These are phyloP conservation scores for Gastrolobium bilobum DNA, from an alignment of 306 rosid genomes.

Conservation along the genomic window DNA sequence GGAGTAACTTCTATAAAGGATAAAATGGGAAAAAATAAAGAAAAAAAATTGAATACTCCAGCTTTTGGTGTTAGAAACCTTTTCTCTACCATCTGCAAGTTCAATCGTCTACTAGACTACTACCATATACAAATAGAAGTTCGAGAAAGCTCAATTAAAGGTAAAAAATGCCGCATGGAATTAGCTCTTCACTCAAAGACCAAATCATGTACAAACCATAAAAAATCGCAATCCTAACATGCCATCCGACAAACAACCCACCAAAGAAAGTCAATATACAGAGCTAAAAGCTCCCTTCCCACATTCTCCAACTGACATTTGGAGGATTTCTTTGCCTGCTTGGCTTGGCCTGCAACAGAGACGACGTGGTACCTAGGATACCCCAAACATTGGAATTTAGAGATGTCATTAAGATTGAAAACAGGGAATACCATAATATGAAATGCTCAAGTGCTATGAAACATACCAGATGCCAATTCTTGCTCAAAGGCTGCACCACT, in stretches of 20 bases:
- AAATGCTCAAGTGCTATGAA: slow-evolving; percentile 38
- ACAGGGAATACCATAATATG: slow-evolving; percentile 23
- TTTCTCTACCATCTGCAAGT: slow-evolving; percentile 52
- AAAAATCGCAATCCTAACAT: slow-evolving; percentile 27
- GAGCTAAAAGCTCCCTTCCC: slow-evolving; percentile 61
- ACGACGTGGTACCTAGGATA: slow-evolving; percentile 69
- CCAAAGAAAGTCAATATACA: slow-evolving; percentile 42
- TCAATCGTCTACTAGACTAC: slow-evolving; percentile 29
- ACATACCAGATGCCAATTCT: slow-evolving; percentile 82
- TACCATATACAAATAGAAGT: slow-evolving; percentile 27
- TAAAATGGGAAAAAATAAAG: slow-evolving; percentile 3
- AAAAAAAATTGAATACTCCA: slow-evolving; percentile 37
- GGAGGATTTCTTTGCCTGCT: slow-evolving; percentile 58
- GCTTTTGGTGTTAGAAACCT: slow-evolving; percentile 41
- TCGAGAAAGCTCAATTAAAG: slow-evolving; percentile 46
- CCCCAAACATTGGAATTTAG: slow-evolving; percentile 40
- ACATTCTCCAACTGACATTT: slow-evolving; percentile 74
- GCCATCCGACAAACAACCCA: slow-evolving; percentile 37
- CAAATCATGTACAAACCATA: slow-evolving; percentile 45
- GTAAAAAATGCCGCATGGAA: slow-evolving; percentile 48
- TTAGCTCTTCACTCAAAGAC: slow-evolving; percentile 44
- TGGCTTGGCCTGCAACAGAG: slow-evolving; percentile 72
- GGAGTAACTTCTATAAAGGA: slow-evolving; percentile 14
- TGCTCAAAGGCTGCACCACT: slow-evolving; percentile 62
- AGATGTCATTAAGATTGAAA: slow-evolving; percentile 37